Evolutionary conservation across 2,329 filamentous ascomycete species (phyloP), one percentile per base, ranked within the genome.

Genomic region (Exophiala spinifera): DNA sequence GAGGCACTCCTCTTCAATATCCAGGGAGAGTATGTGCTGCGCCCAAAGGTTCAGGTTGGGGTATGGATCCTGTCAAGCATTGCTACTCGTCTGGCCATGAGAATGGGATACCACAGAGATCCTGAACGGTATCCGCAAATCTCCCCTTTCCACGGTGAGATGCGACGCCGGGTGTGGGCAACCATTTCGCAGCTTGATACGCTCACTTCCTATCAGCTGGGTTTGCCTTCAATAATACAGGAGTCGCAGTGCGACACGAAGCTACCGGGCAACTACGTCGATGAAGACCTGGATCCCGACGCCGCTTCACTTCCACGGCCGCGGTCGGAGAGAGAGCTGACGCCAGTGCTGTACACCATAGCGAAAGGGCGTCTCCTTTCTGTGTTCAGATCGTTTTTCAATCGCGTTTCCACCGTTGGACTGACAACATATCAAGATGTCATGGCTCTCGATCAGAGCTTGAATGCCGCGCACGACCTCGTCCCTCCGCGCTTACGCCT

Each of bases 161-260:
- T 75, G 65, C 65, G 73, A 47, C 65, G 73, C 15, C 70, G 73
- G 13, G 44, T 71, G 3, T 76, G 73, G 72, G 61, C 63, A 11
- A 56, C 67, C 17, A 56, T 74, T 6, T 62, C 64, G 23, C 82
- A 85, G 63, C 72, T 86, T 43, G 84, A 87, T 61, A 68, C 79
- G 1, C 67, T 86, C 5, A 76, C 81, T 1, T 78, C 81, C 1
- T 85, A 85, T 61, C 82, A 86, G 61, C 75, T 85, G 56, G 84
- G 84, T 1, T 69, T 87, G 13, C 84, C 84, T 6, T 77, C 78
- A 56, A 81, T 84, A 71, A 74, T 85, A 36, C 74, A 80, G 55
- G 74, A 77, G 36, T 79, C 83, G 57, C 80, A 85, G 46, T 79
- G 76, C 33, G 84, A 87, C 62, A 82, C 81, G 0, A 65, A 70